Conservation (phyloP, 495 filamentous ascomycete species). For the Penicillium maclennaniae region DNA sequence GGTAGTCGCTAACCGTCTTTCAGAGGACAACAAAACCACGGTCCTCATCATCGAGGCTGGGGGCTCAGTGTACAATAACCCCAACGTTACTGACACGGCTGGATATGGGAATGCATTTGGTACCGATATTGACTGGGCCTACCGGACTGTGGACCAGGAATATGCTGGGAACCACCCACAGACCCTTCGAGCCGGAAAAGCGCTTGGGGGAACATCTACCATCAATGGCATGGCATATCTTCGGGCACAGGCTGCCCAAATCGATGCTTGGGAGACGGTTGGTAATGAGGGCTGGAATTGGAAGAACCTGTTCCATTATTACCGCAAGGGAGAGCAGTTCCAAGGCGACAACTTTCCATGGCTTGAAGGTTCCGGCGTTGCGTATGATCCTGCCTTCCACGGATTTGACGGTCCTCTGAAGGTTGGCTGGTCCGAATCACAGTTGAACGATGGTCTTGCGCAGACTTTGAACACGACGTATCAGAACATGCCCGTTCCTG, state of each 20-base stretch:
- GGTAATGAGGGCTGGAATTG: slow-evolving; percentile 34
- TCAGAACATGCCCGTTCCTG: slow-evolving; percentile 15
- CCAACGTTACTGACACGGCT: slow-evolving; percentile 43
- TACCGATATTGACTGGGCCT: slow-evolving; percentile 51
- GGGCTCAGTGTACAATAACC: slow-evolving; percentile 42
- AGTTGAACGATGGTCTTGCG: slow-evolving; percentile 21
- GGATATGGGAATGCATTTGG: slow-evolving; percentile 40
- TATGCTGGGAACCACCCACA: slow-evolving; percentile 33
- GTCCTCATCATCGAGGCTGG: slow-evolving; percentile 57
- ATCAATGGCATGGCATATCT: slow-evolving; percentile 45
- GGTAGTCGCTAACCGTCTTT: slow-evolving; percentile 51
- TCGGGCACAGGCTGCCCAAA: slow-evolving; percentile 23
- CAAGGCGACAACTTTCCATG: slow-evolving; percentile 12
- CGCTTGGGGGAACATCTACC: slow-evolving; percentile 49
- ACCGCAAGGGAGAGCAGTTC: slow-evolving; percentile 23
- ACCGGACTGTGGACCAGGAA: slow-evolving; percentile 41
- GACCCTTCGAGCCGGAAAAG: slow-evolving; percentile 44
- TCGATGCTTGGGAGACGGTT: slow-evolving; percentile 24
- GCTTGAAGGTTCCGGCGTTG: slow-evolving; percentile 18
- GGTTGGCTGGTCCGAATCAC: slow-evolving; percentile 20
- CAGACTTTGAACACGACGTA: slow-evolving; percentile 20
- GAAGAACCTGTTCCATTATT: slow-evolving; percentile 30
- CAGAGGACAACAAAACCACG: slow-evolving; percentile 39
- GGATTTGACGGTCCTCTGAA: slow-evolving; percentile 24
- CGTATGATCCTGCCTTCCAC: slow-evolving; percentile 22